These are phyloP conservation scores for Gyromitra esculenta DNA, from an alignment of 2,329 filamentous ascomycete species.

Conservation along the genomic window DNA sequence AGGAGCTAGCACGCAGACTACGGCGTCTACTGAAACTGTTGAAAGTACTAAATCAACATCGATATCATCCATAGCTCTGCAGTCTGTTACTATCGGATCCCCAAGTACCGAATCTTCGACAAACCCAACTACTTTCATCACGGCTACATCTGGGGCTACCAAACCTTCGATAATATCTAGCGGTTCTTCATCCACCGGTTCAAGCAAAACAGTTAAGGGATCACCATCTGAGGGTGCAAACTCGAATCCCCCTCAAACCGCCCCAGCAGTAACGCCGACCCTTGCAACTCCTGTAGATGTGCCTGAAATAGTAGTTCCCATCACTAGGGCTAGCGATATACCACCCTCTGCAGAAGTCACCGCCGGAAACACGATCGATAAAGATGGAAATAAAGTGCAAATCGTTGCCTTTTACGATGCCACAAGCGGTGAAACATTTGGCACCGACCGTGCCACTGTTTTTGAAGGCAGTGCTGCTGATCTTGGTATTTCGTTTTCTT, in stretches of 20 bases:
- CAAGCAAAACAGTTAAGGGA: not conserved
- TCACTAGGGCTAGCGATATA: conserved; percentile 9
- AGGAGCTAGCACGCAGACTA: not conserved
- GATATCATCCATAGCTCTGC: not conserved
- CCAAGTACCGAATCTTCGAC: not conserved
- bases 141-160: not conserved
- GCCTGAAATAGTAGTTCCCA: conserved; percentile 13
- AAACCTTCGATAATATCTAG: not conserved
- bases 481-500: conserved; percentile 2
- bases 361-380: conserved; percentile 18
- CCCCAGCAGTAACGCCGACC: not conserved
- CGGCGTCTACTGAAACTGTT: not conserved
- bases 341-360: conserved; percentile 29
- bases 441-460: not conserved
- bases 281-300: not conserved
- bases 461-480: not conserved
- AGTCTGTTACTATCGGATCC: not conserved
- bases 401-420: conserved; percentile 33
- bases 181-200: not conserved
- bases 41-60: not conserved
- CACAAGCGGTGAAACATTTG: conserved; percentile 10
- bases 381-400: conserved; percentile 28
- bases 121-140: conserved; percentile 10
- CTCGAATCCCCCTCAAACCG: not conserved
- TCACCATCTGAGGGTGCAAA: not conserved